Base-by-base conservation (phyloP, 257 asterid species). In the Plantago ovata region DNA sequence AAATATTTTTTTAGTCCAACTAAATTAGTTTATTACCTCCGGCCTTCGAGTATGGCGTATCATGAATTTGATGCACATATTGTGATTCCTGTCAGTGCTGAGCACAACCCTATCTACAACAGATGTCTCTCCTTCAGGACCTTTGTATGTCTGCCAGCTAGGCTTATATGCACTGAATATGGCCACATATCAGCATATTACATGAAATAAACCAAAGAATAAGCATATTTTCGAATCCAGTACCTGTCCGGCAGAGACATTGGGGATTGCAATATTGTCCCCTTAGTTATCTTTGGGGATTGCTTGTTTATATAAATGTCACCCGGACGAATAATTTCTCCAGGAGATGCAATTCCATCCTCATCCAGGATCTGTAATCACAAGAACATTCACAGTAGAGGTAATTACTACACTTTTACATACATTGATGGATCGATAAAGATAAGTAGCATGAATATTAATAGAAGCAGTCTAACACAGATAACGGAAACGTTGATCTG, bases 1-100 rank as follows among this genome's bases (percentile, higher is more conserved):
- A 23, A 28, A 8, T 28, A 63, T 44, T 20, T 20, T 33, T 19
- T 13, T 10, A 53, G 13, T 66, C 38, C 38, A 52, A 54, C 32
- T 24, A 38, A 58, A 60, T 33, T 13, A 20, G 38, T 54, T 60
- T 13, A 62, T 21, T 72, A 89, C 94, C 91, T 92, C 98, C 3
- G 98, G 97, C 78, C 98, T 80, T 39, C 98, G 98, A 77, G 98
- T 92, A 63, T 88, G 94, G 24, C 97, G 97, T 41, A 88, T 80
- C 94, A 92, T 92, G 71, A 74, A 80, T 51, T 88, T 89, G 65
- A 88, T 72, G 75, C 81, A 64, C 49, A 82, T 8, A 66, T 84
- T 80, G 69, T 75, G 77, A 70, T 86, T 67, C 74, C 24, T 82
- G 69, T 92, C 98, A 63, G 87, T 66, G 70, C 68, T 77, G 48